phyloP scores from a whole-genome alignment of 116 monocot species.

The Phalaenopsis hybrid region DNA sequence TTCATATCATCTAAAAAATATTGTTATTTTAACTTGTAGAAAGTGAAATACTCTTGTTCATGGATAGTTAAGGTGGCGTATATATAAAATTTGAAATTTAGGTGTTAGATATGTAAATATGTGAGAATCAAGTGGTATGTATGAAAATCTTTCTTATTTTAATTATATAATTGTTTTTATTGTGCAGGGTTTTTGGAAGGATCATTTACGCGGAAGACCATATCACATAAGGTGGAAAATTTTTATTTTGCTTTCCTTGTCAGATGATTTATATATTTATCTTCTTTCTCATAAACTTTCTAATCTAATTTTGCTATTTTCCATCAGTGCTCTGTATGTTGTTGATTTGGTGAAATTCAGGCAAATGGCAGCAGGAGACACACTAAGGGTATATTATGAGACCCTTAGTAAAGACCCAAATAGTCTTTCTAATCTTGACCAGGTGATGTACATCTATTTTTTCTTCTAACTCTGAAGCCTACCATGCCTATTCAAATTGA shows the following conservation, averaged over 20 bases:
- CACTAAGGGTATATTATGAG: slow-evolving; percentile 80
- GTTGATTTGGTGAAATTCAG: slow-evolving; percentile 95
- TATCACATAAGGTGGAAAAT: slow-evolving; percentile 82
- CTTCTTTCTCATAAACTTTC: neutral
- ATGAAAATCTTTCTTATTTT: neutral
- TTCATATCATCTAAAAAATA: too few species aligned
- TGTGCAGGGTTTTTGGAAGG: slow-evolving; percentile 94
- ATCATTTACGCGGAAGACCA: slow-evolving; percentile 84
- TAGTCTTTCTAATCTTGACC: slow-evolving; percentile 98
- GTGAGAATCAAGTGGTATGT: too few species aligned
- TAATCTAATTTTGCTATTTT: neutral
- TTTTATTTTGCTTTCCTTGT: neutral
- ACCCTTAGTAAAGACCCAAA: slow-evolving; percentile 98
- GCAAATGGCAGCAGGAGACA: slow-evolving; percentile 93
- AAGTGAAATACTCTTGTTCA: too few species aligned
- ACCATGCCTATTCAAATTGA: neutral
- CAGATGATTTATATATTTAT: neutral
- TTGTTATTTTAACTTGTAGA: too few species aligned
- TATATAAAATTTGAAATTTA: too few species aligned
- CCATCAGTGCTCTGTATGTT: slow-evolving; percentile 88
- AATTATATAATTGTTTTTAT: slow-evolving; percentile 5
- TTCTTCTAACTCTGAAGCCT: neutral
- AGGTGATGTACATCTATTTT: slow-evolving; percentile 33
- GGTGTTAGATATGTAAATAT: too few species aligned
- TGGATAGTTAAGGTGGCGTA: too few species aligned